Conservation (phyloP, 306 rosid genomes). For the Malus domestica region DNA sequence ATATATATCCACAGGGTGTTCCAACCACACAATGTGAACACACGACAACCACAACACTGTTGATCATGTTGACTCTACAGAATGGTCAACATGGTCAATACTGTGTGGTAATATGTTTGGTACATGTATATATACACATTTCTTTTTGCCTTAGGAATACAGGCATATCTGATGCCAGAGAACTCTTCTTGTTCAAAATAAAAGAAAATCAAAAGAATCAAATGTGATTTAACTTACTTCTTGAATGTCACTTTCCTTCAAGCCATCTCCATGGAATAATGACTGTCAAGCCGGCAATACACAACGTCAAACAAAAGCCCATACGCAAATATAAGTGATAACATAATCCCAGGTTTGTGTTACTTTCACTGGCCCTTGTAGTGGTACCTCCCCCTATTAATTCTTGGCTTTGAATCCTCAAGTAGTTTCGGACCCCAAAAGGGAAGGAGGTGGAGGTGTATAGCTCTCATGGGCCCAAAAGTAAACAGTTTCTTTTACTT, state of each 20-base stretch:
- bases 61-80: not conserved
- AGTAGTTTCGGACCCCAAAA: not conserved
- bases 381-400: not conserved
- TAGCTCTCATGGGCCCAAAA: not conserved
- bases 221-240: constrained; percentile 52
- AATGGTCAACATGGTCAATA: not conserved
- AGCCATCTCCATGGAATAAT: constrained; percentile 76
- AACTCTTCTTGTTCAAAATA: not conserved
- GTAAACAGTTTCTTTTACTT: not conserved
- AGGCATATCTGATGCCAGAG: not conserved
- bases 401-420: not conserved
- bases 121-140: not conserved
- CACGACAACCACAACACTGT: not conserved
- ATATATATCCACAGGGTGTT: not conserved
- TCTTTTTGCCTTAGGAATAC: not conserved
- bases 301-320: constrained; percentile 21
- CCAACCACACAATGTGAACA: not conserved
- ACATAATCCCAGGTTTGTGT: not conserved
- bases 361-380: not conserved
- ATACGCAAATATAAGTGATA: constrained; percentile 7
- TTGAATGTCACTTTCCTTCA: constrained; percentile 71
- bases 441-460: not conserved
- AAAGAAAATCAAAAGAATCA: not conserved
- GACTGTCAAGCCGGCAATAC: constrained; percentile 49
- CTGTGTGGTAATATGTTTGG: not conserved